These are phyloP conservation scores for Diplodia scrobiculata DNA, from an alignment of 2,329 filamentous ascomycete genomes.

Conservation along the genomic window DNA sequence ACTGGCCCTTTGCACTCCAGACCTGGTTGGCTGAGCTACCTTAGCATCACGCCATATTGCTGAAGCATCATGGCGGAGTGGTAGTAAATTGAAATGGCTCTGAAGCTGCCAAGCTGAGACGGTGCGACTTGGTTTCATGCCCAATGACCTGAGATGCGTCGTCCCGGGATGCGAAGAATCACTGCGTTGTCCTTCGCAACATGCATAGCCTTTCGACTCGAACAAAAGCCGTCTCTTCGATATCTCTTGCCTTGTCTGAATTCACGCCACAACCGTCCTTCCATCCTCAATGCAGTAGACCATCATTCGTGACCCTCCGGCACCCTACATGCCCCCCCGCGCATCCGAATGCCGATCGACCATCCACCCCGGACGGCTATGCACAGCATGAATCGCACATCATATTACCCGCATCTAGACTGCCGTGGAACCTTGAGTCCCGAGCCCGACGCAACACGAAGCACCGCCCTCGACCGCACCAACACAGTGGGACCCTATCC, in stretches of 20 bases:
- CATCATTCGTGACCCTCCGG: background rate
- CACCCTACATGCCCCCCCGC: background rate
- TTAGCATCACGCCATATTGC: background rate
- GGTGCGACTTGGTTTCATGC: background rate
- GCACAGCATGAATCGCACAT: background rate
- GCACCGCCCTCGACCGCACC: background rate
- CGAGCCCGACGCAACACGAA: background rate
- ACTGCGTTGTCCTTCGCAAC: background rate
- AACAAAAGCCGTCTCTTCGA: background rate
- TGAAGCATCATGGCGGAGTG: background rate
- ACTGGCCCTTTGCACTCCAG: background rate
- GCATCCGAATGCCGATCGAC: background rate
- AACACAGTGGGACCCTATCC: background rate
- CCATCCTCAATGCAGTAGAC: background rate
- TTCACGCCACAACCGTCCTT: background rate
- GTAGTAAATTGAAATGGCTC: background rate
- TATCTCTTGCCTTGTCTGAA: too few species aligned
- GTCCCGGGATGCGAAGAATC: background rate
- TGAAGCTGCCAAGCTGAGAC: background rate
- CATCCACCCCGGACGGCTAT: background rate
- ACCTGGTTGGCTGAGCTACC: background rate
- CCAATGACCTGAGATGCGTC: background rate
- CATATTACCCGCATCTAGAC: background rate
- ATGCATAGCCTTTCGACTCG: background rate
- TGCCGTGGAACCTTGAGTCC: background rate